Conservation (phyloP, 2,329 filamentous ascomycete genomes). For the Pseudocercospora crystallina region DNA sequence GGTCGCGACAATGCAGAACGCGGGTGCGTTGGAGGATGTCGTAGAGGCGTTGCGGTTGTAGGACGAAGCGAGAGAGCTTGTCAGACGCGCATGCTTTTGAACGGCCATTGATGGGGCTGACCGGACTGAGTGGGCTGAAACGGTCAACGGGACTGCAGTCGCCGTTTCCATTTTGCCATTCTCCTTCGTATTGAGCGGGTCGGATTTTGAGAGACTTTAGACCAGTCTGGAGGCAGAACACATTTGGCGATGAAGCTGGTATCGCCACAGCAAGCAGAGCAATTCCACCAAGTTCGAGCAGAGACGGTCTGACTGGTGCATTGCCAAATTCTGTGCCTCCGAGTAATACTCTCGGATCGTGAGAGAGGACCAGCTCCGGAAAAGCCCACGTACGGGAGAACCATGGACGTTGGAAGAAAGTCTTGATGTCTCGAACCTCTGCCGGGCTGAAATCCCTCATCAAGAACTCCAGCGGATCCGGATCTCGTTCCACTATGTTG, state of each 20-base stretch:
- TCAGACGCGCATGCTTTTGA: too few relatives aligned
- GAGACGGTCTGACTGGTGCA: neutral
- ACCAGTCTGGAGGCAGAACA: neutral
- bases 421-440: neutral
- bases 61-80: neutral
- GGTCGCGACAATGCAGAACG: constrained; percentile 1
- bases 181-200: neutral
- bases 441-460: neutral
- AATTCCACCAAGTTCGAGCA: neutral
- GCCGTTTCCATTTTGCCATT: constrained; percentile 1
- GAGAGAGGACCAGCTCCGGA: constrained; percentile 3
- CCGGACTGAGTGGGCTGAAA: neutral
- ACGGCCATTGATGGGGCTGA: neutral
- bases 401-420: constrained; percentile 4
- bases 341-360: neutral
- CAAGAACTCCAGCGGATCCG: neutral
- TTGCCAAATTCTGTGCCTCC: neutral
- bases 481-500: neutral
- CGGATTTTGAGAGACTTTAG: neutral
- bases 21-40: constrained; percentile 3
- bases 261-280: neutral
- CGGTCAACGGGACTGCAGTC: neutral
- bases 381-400: constrained; percentile 5
- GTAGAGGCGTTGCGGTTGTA: constrained; percentile 2
- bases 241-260: neutral